Evolutionary conservation across 2,329 filamentous ascomycete genomes (phyloP).

Genomic region (Pseudopithomyces chartarum): DNA sequence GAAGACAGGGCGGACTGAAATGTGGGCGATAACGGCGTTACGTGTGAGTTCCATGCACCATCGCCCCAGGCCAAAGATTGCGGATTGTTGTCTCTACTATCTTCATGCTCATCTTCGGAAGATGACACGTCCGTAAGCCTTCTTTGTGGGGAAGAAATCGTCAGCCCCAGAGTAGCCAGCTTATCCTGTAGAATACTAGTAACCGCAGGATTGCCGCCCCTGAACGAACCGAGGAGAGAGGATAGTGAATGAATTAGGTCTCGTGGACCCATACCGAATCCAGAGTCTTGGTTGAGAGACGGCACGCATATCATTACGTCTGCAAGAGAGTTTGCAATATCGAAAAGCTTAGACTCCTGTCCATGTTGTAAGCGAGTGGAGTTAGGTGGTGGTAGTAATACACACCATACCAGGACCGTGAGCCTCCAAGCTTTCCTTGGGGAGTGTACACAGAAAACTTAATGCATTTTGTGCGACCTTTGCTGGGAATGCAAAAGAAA

Average conservation of each 20-base stretch:
- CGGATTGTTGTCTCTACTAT: constrained; percentile 21
- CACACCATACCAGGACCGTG: constrained; percentile 44
- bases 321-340: constrained; percentile 42
- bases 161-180: constrained; percentile 31
- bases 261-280: constrained; percentile 37
- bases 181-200: constrained; percentile 41
- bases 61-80: constrained; percentile 13
- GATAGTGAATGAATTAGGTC: constrained; percentile 42
- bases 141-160: constrained; percentile 34
- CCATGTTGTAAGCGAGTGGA: neutral
- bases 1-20: constrained; percentile 3
- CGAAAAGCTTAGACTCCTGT: constrained; percentile 43
- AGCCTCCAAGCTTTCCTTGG: constrained; percentile 38
- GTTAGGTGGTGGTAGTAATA: neutral
- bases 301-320: constrained; percentile 46
- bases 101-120: constrained; percentile 36
- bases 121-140: constrained; percentile 35
- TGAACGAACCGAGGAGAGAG: constrained; percentile 33
- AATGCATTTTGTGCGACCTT: constrained; percentile 42
- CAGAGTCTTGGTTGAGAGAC: constrained; percentile 35
- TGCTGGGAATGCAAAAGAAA: constrained; percentile 42
- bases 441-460: constrained; percentile 34
- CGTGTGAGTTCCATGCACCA: neutral
- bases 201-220: constrained; percentile 42
- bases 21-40: neutral